phyloP scores from a whole-genome alignment of 768 basidiomycete genomes.

The Russula vinacea region DNA sequence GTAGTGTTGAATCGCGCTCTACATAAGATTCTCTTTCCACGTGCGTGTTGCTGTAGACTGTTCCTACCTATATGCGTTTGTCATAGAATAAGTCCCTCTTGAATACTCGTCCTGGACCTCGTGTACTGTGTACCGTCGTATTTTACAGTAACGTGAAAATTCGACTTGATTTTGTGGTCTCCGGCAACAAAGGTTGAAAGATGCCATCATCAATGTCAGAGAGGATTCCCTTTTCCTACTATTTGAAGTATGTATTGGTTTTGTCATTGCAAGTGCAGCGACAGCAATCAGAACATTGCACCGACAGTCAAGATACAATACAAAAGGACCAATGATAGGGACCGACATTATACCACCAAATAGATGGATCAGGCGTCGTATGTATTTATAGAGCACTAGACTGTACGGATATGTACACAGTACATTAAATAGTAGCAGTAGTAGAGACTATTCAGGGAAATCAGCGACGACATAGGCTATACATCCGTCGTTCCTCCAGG shows the following conservation, averaged over 20 bases:
- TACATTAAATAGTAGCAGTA: constrained; percentile 11
- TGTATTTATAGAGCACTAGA: not conserved
- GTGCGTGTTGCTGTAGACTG: not conserved
- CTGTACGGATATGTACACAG: constrained; percentile 5
- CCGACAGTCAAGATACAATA: not conserved
- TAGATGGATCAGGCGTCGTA: not conserved
- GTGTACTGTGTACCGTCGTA: not conserved
- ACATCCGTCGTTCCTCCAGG: constrained; percentile 14
- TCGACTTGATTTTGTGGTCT: not conserved
- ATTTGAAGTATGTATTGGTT: too few species aligned
- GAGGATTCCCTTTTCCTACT: too few species aligned
- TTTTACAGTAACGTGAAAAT: not conserved
- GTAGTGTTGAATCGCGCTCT: not conserved
- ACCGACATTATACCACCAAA: constrained; percentile 6
- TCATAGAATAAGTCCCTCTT: not conserved
- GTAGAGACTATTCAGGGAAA: constrained; percentile 2
- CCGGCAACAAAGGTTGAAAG: too few species aligned
- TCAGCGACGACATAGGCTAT: constrained; percentile 13
- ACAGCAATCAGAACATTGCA: too few species aligned
- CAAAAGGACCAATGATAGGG: not conserved
- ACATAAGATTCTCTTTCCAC: not conserved
- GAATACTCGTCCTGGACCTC: not conserved
- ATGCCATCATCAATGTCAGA: too few species aligned
- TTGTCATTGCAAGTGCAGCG: too few species aligned
- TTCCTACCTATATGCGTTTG: not conserved